phyloP scores from a whole-genome alignment of 495 filamentous ascomycete genomes.

The Lasiosphaeriaceae sp. region DNA sequence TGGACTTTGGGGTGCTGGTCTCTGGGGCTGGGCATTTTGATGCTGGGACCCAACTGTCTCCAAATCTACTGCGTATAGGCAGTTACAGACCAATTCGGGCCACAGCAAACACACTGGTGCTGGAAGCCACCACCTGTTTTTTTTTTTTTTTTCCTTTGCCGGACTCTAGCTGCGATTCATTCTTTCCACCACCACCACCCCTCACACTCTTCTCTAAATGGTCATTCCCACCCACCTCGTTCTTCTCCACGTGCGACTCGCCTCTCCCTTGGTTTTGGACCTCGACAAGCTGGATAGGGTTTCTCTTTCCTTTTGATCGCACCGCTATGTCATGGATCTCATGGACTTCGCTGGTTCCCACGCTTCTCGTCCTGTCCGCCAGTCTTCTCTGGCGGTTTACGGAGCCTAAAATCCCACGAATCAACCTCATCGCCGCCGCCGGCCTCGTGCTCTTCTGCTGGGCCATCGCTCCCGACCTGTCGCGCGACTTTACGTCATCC shows the following conservation, averaged over 20 bases:
- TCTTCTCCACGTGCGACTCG: neutral
- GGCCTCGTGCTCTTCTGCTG: slow-evolving; percentile 46
- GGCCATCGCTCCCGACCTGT: slow-evolving; percentile 40
- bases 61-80: neutral
- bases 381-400: slow-evolving; percentile 47
- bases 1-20: no score
- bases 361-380: slow-evolving; percentile 47
- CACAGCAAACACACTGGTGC: neutral
- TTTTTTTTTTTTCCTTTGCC: neutral
- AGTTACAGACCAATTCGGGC: neutral
- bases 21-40: neutral
- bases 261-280: neutral
- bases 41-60: neutral
- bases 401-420: slow-evolving; percentile 42
- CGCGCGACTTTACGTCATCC: slow-evolving; percentile 34
- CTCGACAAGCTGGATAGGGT: neutral
- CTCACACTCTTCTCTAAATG: neutral
- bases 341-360: slow-evolving; percentile 46
- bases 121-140: neutral
- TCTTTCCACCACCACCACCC: neutral
- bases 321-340: slow-evolving; percentile 51
- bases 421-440: slow-evolving; percentile 42
- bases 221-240: neutral
- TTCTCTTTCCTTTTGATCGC: slow-evolving; percentile 8
- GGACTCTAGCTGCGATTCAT: neutral